Base-by-base conservation (phyloP, 768 basidiomycete genomes). In the Termitomyces sp. region DNA sequence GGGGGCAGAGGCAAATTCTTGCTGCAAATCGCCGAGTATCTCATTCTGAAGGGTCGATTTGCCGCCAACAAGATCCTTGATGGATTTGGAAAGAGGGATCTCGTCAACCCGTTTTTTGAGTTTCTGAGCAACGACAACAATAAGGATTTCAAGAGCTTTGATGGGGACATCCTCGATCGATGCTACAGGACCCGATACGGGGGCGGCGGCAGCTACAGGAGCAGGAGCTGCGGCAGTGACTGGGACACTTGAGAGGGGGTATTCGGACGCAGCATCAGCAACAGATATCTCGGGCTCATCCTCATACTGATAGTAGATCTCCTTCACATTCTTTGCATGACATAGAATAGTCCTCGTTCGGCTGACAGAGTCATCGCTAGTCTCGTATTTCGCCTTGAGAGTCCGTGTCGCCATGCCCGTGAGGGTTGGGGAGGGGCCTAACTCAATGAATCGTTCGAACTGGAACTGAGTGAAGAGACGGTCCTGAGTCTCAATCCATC, bases 401-500 rank as follows among this genome's bases (percentile, higher is more conserved):
- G 94, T 96, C 33, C 94, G 85, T 6, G 82, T 80, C 1, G 94
- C 94, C 94, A 96, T 96, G 35, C 94, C 96, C 10, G 92, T 93
- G 54, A 99, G 81, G 10, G 94, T 98, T 2, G 97, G 97, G 4
- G 94, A 94, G 42, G 97, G 97, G 33, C 97, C 97, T 53, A 99
- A 77, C 70, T 99, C 97, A 65, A 99, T 88, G 66, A 98, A 80
- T 16, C 97, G 87, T 72, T 98, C 96, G 66, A 97, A 97, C 46
- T 79, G 78, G 78, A 85, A 97, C 9, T 85, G 73, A 10, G 80
- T 82, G 78, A 99, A 99, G 57, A 99, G 81, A 26, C 90, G 81
- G 67, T 99, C 97, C 69, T 99, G 97, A 0, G 96, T 99, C 76
- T 98, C 92, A 66, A 99, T 99, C 97, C 97, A 99, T 51, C 95